A percentile compares a stretch with the other conserved stretches of the same genome.
Evolutionary conservation across 2,329 filamentous ascomycete species (phyloP).

Genomic region (Fusarium zealandicum): DNA sequence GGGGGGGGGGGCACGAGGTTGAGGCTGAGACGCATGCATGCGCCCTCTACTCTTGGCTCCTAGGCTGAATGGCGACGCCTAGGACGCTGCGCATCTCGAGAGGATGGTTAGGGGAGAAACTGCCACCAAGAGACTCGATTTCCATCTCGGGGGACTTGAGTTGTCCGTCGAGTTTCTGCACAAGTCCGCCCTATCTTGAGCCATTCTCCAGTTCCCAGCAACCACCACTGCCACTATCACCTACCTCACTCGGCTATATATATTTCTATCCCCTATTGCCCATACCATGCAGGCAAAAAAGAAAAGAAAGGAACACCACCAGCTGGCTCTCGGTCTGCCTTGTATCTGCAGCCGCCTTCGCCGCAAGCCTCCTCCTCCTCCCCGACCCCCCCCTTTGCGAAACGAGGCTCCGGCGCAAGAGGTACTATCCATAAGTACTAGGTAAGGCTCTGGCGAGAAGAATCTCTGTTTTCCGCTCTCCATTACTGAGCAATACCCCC

Average conservation of each 20-base stretch:
- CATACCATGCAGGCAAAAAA: neutral
- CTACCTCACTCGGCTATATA: no score
- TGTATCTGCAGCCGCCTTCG: conserved; percentile 13
- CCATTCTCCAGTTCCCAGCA: neutral
- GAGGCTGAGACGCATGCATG: conserved; percentile 28
- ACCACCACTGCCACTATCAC: no score
- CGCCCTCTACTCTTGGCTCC: neutral
- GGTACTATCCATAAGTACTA: conserved; percentile 19
- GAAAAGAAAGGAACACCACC: neutral
- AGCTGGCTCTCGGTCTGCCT: conserved; percentile 13
- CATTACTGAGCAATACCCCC: neutral
- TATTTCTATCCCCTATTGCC: no score
- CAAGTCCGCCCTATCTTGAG: conserved; percentile 26
- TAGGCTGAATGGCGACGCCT: conserved; percentile 5
- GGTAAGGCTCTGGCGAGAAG: conserved; percentile 22
- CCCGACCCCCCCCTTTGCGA: neutral
- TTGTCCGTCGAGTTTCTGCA: conserved; percentile 16
- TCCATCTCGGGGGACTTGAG: no score
- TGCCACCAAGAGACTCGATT: no score
- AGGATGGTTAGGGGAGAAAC: no score
- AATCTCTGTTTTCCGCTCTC: neutral
- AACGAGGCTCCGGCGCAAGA: conserved; percentile 24
- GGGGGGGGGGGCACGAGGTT: neutral
- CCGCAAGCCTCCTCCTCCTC: neutral
- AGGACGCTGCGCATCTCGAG: conserved; percentile 19